A percentile compares a stretch with the other conserved stretches of the same genome.
These are phyloP conservation scores for Paratinospora sagittata DNA, from an alignment of 164 flowering plant genomes.

Conservation along the genomic window DNA sequence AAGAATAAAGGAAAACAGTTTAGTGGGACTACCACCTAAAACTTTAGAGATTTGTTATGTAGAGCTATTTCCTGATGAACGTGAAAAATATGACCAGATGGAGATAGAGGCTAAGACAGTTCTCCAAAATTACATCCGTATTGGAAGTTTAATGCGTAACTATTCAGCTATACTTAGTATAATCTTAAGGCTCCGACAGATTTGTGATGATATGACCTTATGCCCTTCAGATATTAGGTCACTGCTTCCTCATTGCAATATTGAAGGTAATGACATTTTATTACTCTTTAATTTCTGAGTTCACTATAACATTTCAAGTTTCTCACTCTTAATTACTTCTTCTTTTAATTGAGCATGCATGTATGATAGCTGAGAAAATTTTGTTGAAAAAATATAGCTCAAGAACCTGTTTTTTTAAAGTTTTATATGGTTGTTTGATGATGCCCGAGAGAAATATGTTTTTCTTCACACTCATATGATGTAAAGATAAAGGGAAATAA, in stretches of 20 bases:
- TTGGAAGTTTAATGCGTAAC: conserved; percentile 41
- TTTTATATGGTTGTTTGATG: no score
- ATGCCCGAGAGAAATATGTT: no score
- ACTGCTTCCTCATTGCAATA: conserved; percentile 40
- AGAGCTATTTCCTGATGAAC: conserved; percentile 69
- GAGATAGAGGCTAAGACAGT: conserved; percentile 54
- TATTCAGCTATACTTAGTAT: conserved; percentile 65
- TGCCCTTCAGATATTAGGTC: conserved; percentile 64
- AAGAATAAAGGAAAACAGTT: conserved; percentile 65
- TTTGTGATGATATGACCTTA: conserved; percentile 56
- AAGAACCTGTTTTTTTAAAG: no score
- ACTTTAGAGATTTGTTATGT: conserved; percentile 55
- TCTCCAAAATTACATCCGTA: conserved; percentile 36
- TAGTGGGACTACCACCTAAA: conserved; percentile 66
- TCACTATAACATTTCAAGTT: no score
- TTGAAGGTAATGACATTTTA: conserved; percentile 55
- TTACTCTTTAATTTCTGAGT: not conserved
- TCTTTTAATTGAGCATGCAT: not conserved
- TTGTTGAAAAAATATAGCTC: no score
- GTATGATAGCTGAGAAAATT: not conserved
- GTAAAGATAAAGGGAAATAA: no score
- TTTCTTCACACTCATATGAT: no score
- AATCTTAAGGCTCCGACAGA: conserved; percentile 77
- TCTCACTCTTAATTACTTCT: no score
- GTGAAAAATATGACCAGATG: conserved; percentile 67